Base-by-base conservation (phyloP, 495 filamentous ascomycete species). In the Acidiella bohemica region DNA sequence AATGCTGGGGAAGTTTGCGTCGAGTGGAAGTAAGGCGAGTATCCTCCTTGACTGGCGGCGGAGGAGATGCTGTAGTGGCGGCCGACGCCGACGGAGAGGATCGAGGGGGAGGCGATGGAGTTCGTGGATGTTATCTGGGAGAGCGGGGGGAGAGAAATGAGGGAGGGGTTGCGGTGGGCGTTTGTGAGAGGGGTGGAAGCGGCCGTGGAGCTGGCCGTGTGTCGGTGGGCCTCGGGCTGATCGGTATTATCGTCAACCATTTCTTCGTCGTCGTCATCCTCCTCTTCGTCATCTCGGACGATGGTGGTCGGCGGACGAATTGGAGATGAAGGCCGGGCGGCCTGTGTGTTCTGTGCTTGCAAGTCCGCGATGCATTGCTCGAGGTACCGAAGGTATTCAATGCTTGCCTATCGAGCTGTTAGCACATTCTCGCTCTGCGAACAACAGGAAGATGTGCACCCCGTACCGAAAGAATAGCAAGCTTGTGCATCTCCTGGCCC, bases 401-500 rank as follows among this genome's bases (percentile, higher is more conserved):
- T 96, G 47, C 84, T 92, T 14, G 90, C 81, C 87, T n/a, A n/a
- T n/a, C n/a, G n/a, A n/a, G n/a, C n/a, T n/a, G n/a, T n/a, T n/a
- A n/a, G n/a, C n/a, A n/a, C n/a, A n/a, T n/a, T n/a, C n/a, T n/a
- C n/a, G n/a, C n/a, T n/a, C n/a, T n/a, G n/a, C n/a, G n/a, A n/a
- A n/a, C n/a, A n/a, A n/a, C n/a, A n/a, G n/a, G n/a, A n/a, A n/a
- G n/a, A n/a, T n/a, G n/a, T n/a, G n/a, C n/a, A n/a, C n/a, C n/a
- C n/a, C 34, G 41, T 60, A 90, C 90, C 76, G 94, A 85, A 33
- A 97, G 66, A 46, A 97, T 95, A 2, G 85, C 86, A 34, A 97
- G 68, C 65, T 97, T 97, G 61, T 97, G 90, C 90, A 97, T 97
- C 53, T 94, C 86, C 44, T 83, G 79, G 14, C 85, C 84, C 6